These are phyloP conservation scores for Cryptosporidium sp. DNA, from an alignment of 169 alveolate species.

Conservation along the genomic window DNA sequence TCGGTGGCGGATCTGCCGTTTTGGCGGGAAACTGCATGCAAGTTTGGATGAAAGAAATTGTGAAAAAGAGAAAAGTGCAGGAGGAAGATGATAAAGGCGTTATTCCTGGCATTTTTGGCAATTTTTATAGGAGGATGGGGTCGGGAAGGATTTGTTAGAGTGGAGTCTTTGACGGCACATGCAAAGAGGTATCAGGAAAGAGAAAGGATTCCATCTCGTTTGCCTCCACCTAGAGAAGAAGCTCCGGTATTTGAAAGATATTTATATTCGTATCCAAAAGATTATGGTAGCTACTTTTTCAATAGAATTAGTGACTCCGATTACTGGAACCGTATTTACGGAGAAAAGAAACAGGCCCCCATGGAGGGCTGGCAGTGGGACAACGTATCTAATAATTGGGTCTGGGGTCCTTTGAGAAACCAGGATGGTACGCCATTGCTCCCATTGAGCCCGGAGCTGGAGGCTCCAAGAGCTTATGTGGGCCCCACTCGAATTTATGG, in stretches of 20 bases:
- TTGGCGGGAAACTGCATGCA: slow-evolving; percentile 17
- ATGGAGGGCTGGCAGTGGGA: slow-evolving; percentile 66
- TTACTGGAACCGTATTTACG: slow-evolving; percentile 15
- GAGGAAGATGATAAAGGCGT: slow-evolving; percentile 8
- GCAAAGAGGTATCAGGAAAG: slow-evolving; percentile 12
- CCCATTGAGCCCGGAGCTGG: slow-evolving; percentile 46
- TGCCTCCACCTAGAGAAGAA: slow-evolving; percentile 55
- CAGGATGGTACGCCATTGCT: slow-evolving; percentile 52
- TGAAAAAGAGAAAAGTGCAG: neutral
- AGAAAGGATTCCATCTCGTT: slow-evolving; percentile 34
- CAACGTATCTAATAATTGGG: slow-evolving; percentile 14
- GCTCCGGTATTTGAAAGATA: slow-evolving; percentile 13
- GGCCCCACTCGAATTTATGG: slow-evolving; percentile 70
- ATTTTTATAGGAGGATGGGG: slow-evolving; percentile 6
- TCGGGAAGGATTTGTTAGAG: neutral
- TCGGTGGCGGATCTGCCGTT: neutral
- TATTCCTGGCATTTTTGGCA: neutral
- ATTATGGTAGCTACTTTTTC: slow-evolving; percentile 6
- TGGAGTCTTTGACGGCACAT: neutral
- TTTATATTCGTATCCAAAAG: slow-evolving; percentile 51
- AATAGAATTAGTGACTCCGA: neutral
- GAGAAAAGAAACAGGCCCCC: neutral
- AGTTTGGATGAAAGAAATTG: neutral
- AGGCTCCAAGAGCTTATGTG: slow-evolving; percentile 74
- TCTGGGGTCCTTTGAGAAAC: slow-evolving; percentile 63